Conservation (phyloP, 1,284 basidiomycete genomes). For the Limonomyces culmigenus region DNA sequence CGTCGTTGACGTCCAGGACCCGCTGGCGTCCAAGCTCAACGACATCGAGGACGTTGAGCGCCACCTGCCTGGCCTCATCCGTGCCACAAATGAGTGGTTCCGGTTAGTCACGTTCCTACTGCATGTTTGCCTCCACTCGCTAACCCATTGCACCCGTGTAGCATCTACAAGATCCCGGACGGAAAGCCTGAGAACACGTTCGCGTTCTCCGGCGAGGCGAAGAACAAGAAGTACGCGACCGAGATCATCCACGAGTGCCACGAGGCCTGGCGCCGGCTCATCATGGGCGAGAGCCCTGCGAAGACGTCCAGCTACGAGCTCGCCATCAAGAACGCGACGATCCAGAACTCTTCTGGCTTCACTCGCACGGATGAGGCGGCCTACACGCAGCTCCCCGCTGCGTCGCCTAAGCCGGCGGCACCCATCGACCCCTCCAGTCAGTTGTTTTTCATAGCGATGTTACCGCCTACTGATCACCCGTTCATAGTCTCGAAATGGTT, state of each 20-base stretch:
- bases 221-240: conserved; percentile 98
- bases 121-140: conserved; percentile 1
- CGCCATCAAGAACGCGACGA: conserved; percentile 66
- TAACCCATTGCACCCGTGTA: conserved; percentile 13
- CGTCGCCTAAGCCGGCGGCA: conserved; percentile 69
- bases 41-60: conserved; percentile 99
- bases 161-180: conserved; percentile 98
- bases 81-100: conserved; percentile 97
- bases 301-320: conserved; percentile 60
- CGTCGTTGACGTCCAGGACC: conserved; percentile 94
- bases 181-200: conserved; percentile 99
- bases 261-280: conserved; percentile 95
- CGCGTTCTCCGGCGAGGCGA: conserved; percentile 98
- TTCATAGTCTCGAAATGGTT: conserved; percentile 74
- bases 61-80: conserved; percentile 90
- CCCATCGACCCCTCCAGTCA: conserved; percentile 79
- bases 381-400: conserved; percentile 58
- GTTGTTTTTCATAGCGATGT: conserved; percentile 15
- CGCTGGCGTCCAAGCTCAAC: conserved; percentile 91
- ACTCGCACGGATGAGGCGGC: conserved; percentile 44
- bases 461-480: conserved; percentile 12
- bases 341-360: conserved; percentile 61
- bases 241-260: conserved; percentile 99
- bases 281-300: conserved; percentile 63
- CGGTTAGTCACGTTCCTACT: conserved; percentile 27